Conservation (phyloP, 345 rosid genomes). For the Brassica napus region Da-Ae NC_063447.1:53629001-53629500, state of each 20-base stretch:
- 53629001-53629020: background rate
- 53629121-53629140: background rate
- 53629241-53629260: too few relatives aligned
- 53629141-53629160: background rate
- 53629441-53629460: background rate
- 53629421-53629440: background rate
- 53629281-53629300: too few relatives aligned
- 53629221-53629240: too few relatives aligned
- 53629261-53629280: too few relatives aligned
- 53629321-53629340: too few relatives aligned
- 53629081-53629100: background rate
- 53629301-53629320: too few relatives aligned
- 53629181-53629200: too few relatives aligned
- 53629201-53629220: too few relatives aligned
- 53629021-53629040: background rate
- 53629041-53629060: background rate
- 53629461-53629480: background rate
- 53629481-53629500: background rate
- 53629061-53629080: background rate
- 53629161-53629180: too few relatives aligned
- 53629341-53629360: too few relatives aligned
- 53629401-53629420: background rate
- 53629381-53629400: too few relatives aligned
- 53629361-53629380: too few relatives aligned
- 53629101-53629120: background rate